Evolutionary conservation across 768 basidiomycete genomes (phyloP).

Genomic region (Coprinellus micaceus): DNA sequence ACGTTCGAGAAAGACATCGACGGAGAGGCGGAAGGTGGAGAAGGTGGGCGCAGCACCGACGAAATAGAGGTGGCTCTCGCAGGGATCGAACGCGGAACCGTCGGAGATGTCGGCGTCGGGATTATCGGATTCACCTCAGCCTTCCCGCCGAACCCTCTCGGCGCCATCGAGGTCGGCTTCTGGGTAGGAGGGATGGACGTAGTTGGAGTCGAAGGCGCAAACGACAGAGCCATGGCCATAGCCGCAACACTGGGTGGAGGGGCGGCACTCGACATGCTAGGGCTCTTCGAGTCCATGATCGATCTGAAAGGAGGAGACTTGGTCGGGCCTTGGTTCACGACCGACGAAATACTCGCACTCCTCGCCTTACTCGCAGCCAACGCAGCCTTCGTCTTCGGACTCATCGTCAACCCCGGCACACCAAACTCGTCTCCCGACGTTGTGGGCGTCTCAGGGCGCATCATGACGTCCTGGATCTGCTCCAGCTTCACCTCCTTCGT

Average conservation of each 20-base stretch:
- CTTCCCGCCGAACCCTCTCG: too few species aligned
- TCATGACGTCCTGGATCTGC: not conserved
- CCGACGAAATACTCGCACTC: not conserved
- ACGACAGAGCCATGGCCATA: too few species aligned
- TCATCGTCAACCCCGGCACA: not conserved
- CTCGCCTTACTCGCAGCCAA: not conserved
- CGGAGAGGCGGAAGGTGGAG: not conserved
- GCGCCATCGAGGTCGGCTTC: too few species aligned
- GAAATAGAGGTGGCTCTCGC: not conserved
- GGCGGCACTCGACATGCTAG: too few species aligned
- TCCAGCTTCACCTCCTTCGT: not conserved
- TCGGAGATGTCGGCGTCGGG: not conserved
- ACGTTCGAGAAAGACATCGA: too few species aligned
- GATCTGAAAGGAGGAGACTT: too few species aligned
- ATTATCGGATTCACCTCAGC: not conserved
- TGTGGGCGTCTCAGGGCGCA: not conserved
- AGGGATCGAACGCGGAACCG: not conserved
- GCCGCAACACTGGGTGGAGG: too few species aligned
- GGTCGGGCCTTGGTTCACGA: too few species aligned
- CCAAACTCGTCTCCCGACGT: too few species aligned
- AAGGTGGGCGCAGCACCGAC: not conserved
- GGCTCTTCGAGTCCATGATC: too few species aligned
- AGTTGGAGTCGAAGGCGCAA: too few species aligned
- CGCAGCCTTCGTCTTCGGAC: not conserved
- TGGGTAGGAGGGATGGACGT: too few species aligned